Evolutionary conservation across 192 early-diverging fungal genomes (phyloP).

Genomic region (Spizellomyces sp.): DNA sequence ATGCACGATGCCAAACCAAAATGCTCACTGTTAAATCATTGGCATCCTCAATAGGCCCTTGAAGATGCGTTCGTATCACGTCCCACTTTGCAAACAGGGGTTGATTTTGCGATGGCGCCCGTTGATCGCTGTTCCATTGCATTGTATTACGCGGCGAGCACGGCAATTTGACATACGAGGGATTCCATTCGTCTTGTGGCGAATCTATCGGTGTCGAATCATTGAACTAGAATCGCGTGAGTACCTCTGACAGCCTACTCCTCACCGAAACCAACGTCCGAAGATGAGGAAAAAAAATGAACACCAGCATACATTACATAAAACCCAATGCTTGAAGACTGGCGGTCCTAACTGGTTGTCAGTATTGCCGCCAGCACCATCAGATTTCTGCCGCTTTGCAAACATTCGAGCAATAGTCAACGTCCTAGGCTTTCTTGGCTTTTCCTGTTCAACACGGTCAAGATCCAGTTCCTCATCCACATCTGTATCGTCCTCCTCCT

Average conservation of each 20-base stretch:
- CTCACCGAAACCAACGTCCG: neutral
- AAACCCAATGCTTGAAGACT: neutral
- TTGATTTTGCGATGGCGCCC: neutral
- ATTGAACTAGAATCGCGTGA: neutral
- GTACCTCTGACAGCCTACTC: neutral
- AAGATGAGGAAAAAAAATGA: neutral
- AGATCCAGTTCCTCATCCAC: neutral
- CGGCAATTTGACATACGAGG: constrained; percentile 20
- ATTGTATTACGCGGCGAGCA: constrained; percentile 8
- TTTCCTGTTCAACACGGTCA: neutral
- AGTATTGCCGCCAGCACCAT: no score
- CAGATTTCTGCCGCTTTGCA: neutral
- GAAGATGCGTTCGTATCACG: constrained; percentile 3
- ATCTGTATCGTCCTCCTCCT: neutral
- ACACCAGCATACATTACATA: neutral
- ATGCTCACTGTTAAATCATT: constrained; percentile 7
- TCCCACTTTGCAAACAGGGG: constrained; percentile 21
- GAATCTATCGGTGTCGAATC: neutral
- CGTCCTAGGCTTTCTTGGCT: neutral
- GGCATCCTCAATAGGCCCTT: neutral
- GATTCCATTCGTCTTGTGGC: constrained; percentile 18
- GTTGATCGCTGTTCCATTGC: neutral
- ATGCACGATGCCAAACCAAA: neutral
- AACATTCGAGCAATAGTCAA: neutral
- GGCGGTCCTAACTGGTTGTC: neutral